Evolutionary conservation across 2,329 filamentous ascomycete species (phyloP), one percentile per base, ranked within the genome.

Genomic region (Colletotrichum sp.): DNA sequence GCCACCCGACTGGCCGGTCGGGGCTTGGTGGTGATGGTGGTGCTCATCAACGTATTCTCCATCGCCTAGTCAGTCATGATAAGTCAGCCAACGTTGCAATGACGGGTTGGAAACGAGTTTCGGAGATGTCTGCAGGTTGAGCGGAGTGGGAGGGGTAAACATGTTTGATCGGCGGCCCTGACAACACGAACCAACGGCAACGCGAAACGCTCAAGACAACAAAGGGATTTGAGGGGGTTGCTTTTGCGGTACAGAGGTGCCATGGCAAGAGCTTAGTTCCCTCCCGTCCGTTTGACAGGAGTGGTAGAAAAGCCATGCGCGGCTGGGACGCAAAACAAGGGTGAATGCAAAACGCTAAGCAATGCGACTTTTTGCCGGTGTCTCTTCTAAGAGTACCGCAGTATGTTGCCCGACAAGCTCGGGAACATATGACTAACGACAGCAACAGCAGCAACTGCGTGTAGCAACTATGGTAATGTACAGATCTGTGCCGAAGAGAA

Each of bases 1-100:
- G 78, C 91, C 88, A 78, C 82, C 81, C 74, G 89, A 81, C 77
- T 90, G 87, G 65, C 88, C 88, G 79, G 88, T 90, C 74, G 90
- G 90, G 74, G 90, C 88, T 82, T 92, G 91, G 79, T 91, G 90
- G 75, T 93, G 92, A 82, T 95, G 93, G 82, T 93, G 89, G 84
- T 93, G 90, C 82, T 92, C 90, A 82, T 92, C 89, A 87, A 92
- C 92, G 81, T 87, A 81, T 80, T 90, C 90, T 86, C 90, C 90
- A 84, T 90, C 91, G 84, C 90, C 93, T 91, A 85, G 80, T 67
- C 30, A 61, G 48, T 24, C 58, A 30, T 28, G 78, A 82, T 81
- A 82, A 67, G 74, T 76, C 74, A 76, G 74, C 60, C 67, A 79
- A 77, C 67, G 67, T 75, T 72, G 66, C 61, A 77, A 36, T 76